These are phyloP conservation scores for Rhizophagus sp. DNA, from an alignment of 192 early-diverging fungal species.

Conservation along the genomic window DNA sequence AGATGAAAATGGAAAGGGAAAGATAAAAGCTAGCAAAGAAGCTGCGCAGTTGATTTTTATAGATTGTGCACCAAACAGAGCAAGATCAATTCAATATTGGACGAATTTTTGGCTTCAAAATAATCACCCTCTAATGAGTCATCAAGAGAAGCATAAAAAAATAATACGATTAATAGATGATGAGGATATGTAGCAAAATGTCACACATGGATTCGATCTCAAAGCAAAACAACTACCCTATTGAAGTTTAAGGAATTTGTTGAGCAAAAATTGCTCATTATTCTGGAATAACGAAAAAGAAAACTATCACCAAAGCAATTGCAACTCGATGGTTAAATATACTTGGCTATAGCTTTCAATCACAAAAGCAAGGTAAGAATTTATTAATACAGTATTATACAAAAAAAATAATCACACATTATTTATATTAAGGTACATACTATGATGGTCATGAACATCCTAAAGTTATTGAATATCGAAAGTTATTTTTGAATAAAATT, in stretches of 20 bases:
- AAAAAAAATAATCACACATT: not conserved
- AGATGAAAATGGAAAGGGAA: not conserved
- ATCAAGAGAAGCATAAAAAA: not conserved
- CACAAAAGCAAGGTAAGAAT: no score
- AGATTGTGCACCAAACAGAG: not conserved
- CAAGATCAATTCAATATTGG: not conserved
- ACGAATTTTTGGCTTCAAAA: not conserved
- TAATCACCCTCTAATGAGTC: not conserved
- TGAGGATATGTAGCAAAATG: not conserved
- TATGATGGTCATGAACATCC: conserved; percentile 34
- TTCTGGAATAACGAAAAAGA: no score
- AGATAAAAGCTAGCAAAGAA: conserved; percentile 2
- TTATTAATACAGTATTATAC: not conserved
- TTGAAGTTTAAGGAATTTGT: not conserved
- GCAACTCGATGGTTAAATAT: no score
- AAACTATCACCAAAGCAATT: no score
- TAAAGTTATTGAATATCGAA: conserved; percentile 32
- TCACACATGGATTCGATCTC: not conserved
- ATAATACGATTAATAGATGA: not conserved
- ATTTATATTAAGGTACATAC: conserved; percentile 12
- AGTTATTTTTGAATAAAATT: conserved; percentile 12
- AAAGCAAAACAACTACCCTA: not conserved
- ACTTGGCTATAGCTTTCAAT: no score
- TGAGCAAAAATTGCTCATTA: no score
- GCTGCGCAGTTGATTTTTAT: not conserved